These are phyloP conservation scores for Lecanoromycetidae sp. DNA, from an alignment of 2,329 filamentous ascomycete genomes.

Conservation along the genomic window DNA sequence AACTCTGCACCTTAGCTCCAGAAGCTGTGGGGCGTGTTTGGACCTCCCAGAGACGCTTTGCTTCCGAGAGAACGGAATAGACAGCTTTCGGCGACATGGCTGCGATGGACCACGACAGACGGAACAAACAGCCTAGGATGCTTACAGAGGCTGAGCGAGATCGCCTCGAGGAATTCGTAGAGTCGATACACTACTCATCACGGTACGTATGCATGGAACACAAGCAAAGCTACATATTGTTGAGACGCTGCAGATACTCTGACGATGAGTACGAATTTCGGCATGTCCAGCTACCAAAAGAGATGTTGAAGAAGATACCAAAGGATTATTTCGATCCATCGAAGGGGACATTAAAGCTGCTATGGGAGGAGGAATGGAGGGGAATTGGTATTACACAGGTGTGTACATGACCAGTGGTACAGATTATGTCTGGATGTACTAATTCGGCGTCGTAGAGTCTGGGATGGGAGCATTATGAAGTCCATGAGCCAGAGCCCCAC, in stretches of 20 bases:
- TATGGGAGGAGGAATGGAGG: conserved; percentile 99
- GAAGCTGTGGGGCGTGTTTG: too few species aligned
- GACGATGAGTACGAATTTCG: conserved; percentile 92
- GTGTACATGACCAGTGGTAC: conserved; percentile 22
- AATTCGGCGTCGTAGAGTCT: conserved; percentile 55
- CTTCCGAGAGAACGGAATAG: too few species aligned
- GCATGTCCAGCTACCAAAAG: conserved; percentile 92
- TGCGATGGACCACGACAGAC: conserved; percentile 63
- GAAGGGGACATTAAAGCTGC: conserved; percentile 84
- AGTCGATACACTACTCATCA: conserved; percentile 89
- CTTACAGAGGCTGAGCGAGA: conserved; percentile 71
- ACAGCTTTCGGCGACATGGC: background rate
- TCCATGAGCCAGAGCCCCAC: conserved; percentile 96
- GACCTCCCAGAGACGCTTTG: too few species aligned
- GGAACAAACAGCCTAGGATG: conserved; percentile 74
- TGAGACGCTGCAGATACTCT: conserved; percentile 55
- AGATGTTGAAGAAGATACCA: conserved; percentile 95
- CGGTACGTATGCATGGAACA: conserved; percentile 44
- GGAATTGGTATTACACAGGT: conserved; percentile 95
- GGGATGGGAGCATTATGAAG: conserved; percentile 98
- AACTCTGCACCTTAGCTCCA: too few species aligned
- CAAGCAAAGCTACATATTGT: background rate
- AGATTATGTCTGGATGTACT: background rate
- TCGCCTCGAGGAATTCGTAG: conserved; percentile 79
- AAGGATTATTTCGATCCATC: conserved; percentile 82